phyloP scores from a whole-genome alignment of 2,329 filamentous ascomycete genomes.

The Neopestalotiopsis clavispora region DNA sequence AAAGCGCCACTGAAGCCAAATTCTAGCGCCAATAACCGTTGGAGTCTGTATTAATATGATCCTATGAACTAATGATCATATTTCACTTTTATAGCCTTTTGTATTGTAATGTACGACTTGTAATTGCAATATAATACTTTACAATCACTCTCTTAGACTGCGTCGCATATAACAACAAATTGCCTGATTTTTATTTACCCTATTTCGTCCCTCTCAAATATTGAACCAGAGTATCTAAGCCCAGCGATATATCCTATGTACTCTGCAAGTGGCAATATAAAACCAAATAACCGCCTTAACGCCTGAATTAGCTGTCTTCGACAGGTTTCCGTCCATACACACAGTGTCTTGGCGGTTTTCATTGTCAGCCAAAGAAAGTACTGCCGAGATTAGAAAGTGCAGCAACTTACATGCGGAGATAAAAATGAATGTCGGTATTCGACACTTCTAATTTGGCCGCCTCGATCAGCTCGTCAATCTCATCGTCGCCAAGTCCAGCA shows the following conservation, averaged over 20 bases:
- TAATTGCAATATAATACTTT: neutral
- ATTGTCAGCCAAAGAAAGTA: neutral
- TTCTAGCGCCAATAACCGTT: neutral
- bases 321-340: neutral
- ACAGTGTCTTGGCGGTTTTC: neutral
- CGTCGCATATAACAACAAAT: neutral
- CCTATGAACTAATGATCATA: neutral
- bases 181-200: too few relatives aligned
- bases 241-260: neutral
- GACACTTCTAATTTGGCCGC: neutral
- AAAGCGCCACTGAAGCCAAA: neutral
- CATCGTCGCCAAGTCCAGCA: neutral
- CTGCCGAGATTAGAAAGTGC: neutral
- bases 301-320: neutral
- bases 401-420: slow-evolving; percentile 1
- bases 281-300: neutral
- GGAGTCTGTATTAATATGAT: neutral
- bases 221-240: too few relatives aligned
- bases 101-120: too few relatives aligned
- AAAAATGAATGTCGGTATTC: neutral
- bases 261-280: neutral
- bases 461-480: slow-evolving; percentile 1
- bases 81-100: too few relatives aligned
- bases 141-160: neutral
- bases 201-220: neutral